Base-by-base conservation (phyloP, 768 basidiomycete genomes). In the Pisolithus orientalis region DNA sequence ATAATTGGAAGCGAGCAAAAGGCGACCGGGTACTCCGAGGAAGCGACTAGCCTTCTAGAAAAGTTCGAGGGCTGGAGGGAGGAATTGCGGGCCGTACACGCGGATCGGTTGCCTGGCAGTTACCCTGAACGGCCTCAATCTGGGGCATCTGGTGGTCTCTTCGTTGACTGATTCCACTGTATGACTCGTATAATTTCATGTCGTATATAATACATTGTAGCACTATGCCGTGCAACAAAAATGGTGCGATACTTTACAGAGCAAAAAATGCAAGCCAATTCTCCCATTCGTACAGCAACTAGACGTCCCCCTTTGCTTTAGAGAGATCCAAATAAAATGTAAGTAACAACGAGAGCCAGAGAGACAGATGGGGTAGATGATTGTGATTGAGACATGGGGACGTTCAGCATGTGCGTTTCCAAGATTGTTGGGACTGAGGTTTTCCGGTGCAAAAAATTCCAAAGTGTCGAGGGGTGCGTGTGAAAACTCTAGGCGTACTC, bases 1-100 rank as follows among this genome's bases (percentile, higher is more conserved):
- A 70, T 74, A 24, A 64, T 82, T 10, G 71, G 77, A 59, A 65
- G 67, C 29, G 77, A 82, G 58, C 70, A 72, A 53, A 58, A 50
- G 17, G 64, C 68, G 4, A 65, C 67, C 24, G 72, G 71, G 42
- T 59, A 64, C 11, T 70, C 72, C 6, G 61, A 59, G 13, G 63
- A 67, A 48, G 70, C 66, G 45, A 68, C 70, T 43, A 59, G 54
- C 3, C 57, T 75, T 44, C 49, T 78, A 37, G 57, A 61, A 10
- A 78, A 75, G 52, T 74, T 78, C 52, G 61, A 60, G 48, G 60
- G 54, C 1, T 80, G 78, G 76, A 69, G 71, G 55, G 60, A 68
- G 25, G 76, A 77, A 50, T 52, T 78, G 25, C 58, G 65, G 37
- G 62, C 49, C 10, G 60, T 79, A 27, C 27, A 14, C 28, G 29